A percentile compares a stretch with the other conserved stretches of the same genome.
phyloP scores from a whole-genome alignment of 2,329 filamentous ascomycete genomes.

The Dactylella cylindrospora region DNA sequence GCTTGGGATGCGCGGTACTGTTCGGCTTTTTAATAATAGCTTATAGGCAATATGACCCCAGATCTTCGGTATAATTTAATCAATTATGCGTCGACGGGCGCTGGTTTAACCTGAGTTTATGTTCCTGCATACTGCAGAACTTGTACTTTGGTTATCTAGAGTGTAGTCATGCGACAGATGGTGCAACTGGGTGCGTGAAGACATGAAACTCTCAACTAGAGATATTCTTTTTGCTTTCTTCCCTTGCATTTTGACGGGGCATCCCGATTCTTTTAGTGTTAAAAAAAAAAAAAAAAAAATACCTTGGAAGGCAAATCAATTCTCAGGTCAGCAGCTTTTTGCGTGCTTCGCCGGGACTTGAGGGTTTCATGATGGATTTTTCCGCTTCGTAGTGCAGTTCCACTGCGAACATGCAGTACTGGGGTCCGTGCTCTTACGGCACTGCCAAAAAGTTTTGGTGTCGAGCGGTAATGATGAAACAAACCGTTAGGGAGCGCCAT shows the following conservation, averaged over 20 bases:
- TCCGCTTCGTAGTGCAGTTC: conserved; percentile 17
- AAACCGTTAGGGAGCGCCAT: conserved; percentile 37
- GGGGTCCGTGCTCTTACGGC: conserved; percentile 25
- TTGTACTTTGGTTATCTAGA: conserved; percentile 24
- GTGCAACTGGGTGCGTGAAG: conserved; percentile 2
- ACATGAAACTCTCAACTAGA: conserved; percentile 44
- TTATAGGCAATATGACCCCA: conserved; percentile 43
- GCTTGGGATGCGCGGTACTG: conserved; percentile 25
- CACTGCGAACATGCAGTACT: no score
- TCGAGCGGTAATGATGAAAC: conserved; percentile 41
- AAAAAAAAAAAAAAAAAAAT: no score
- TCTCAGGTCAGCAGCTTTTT: conserved; percentile 12
- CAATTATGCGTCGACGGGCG: conserved; percentile 43
- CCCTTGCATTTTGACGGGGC: no score
- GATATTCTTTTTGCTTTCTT: no score
- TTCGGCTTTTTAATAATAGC: conserved; percentile 36
- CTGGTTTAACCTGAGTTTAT: conserved; percentile 31
- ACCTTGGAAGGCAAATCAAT: no score
- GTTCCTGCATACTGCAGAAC: conserved; percentile 45
- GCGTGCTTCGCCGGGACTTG: no score
- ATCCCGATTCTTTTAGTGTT: no score
- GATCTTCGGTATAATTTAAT: conserved; percentile 43
- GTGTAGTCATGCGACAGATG: neutral
- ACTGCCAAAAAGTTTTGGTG: conserved; percentile 10
- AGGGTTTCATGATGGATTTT: conserved; percentile 36